Evolutionary conservation across 2,329 filamentous ascomycete genomes (phyloP).

Genomic region (Dothideomycetes sp.): DNA sequence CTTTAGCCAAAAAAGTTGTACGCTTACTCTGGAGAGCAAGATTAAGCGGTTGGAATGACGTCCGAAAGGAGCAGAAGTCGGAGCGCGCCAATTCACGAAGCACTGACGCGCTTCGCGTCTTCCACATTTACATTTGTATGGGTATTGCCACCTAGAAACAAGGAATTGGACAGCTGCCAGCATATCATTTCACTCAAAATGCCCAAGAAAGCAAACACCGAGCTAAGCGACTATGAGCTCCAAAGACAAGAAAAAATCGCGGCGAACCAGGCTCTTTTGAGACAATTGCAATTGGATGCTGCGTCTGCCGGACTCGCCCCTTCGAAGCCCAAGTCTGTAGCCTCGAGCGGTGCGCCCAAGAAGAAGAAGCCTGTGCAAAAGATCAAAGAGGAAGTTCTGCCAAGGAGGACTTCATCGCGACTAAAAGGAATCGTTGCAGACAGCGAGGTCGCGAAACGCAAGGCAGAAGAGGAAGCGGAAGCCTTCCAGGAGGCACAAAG

Average conservation of each 20-base stretch:
- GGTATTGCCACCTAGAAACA: background rate
- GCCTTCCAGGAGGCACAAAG: constrained; percentile 45
- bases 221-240: constrained; percentile 76
- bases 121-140: background rate
- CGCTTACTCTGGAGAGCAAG: too few relatives aligned
- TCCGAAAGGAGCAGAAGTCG: too few relatives aligned
- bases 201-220: constrained; percentile 29
- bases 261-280: constrained; percentile 71
- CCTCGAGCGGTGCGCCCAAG: constrained; percentile 36
- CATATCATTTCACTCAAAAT: constrained; percentile 13
- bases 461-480: constrained; percentile 53
- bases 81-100: background rate
- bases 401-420: constrained; percentile 51
- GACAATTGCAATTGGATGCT: constrained; percentile 59
- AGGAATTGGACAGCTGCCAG: background rate
- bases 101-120: constrained; percentile 5
- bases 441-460: constrained; percentile 56
- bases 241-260: constrained; percentile 78
- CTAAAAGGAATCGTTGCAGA: constrained; percentile 53
- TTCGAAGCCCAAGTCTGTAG: constrained; percentile 36
- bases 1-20: too few relatives aligned
- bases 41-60: too few relatives aligned
- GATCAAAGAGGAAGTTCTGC: constrained; percentile 48
- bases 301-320: constrained; percentile 59
- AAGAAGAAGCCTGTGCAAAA: constrained; percentile 28